phyloP scores from a whole-genome alignment of 176 grass and related monocot species.

The Calamus simplicifolius region DNA sequence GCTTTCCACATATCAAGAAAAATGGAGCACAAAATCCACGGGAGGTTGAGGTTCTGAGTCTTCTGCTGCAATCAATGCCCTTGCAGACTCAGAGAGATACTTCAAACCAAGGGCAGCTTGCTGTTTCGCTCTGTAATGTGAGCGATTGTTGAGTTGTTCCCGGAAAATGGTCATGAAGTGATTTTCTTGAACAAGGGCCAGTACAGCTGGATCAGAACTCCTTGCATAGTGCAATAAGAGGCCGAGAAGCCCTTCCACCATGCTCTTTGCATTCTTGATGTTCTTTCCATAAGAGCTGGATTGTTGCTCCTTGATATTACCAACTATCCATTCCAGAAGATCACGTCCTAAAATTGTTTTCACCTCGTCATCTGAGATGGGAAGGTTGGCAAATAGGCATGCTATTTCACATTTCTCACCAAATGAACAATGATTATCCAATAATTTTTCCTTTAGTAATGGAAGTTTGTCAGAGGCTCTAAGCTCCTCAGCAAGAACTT shows the following conservation, averaged over 20 bases:
- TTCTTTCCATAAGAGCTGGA: constrained; percentile 4
- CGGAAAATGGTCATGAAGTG: constrained; percentile 3
- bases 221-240: constrained; percentile 13
- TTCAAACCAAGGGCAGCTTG: constrained; percentile 13
- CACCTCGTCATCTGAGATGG: constrained; percentile 7
- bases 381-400: constrained; percentile 14
- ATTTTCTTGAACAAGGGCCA: constrained; percentile 9
- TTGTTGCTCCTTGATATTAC: constrained; percentile 2
- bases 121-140: constrained; percentile 2
- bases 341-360: constrained; percentile 10
- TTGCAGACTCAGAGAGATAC: constrained; percentile 8
- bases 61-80: background rate
- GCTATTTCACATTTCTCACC: constrained; percentile 14
- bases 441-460: constrained; percentile 1
- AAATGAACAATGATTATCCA: background rate
- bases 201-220: constrained; percentile 3
- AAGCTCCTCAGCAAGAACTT: constrained; percentile 2
- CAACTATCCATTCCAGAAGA: constrained; percentile 6
- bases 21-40: constrained; percentile 9
- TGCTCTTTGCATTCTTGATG: background rate
- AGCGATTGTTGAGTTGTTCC: background rate
- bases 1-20: background rate
- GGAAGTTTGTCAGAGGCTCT: constrained; percentile 4
- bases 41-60: constrained; percentile 7
- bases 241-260: constrained; percentile 8